Evolutionary conservation across 2,329 filamentous ascomycete genomes (phyloP).

Genomic region (Alternaria dauci): DNA sequence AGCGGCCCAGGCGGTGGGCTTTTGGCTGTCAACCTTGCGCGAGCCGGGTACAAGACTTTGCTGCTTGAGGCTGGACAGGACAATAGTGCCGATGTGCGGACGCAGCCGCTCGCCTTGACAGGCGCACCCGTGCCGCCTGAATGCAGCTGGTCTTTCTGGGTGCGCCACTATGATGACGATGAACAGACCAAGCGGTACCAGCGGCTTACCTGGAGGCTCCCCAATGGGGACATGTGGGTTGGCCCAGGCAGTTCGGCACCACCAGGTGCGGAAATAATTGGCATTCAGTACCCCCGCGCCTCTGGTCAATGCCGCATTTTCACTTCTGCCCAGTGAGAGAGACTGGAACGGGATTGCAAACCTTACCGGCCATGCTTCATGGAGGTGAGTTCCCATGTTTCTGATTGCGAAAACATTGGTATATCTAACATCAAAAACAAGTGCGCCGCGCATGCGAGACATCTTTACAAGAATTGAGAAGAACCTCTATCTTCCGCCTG

Average conservation of each 20-base stretch:
- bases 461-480: conserved; percentile 64
- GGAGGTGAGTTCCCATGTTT: conserved; percentile 46
- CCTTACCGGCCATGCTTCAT: conserved; percentile 67
- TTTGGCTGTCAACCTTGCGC: not conserved
- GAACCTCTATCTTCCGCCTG: conserved; percentile 59
- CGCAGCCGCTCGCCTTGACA: not conserved
- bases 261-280: not conserved
- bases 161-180: not conserved
- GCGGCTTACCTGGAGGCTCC: not conserved
- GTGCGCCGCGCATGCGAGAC: conserved; percentile 58
- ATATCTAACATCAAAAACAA: not conserved
- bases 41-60: not conserved
- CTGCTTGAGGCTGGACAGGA: not conserved
- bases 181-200: not conserved
- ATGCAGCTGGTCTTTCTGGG: not conserved
- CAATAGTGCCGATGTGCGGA: not conserved
- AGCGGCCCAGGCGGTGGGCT: not conserved
- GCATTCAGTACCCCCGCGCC: conserved; percentile 1
- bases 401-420: not conserved
- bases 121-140: not conserved
- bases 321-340: conserved; percentile 60
- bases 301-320: not conserved
- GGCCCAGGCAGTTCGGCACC: not conserved
- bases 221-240: not conserved
- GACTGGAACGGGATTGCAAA: conserved; percentile 67